A percentile compares a stretch with the other conserved stretches of the same genome.
Evolutionary conservation across 2,329 filamentous ascomycete genomes (phyloP).

Genomic region (Aureobasidium zeae): DNA sequence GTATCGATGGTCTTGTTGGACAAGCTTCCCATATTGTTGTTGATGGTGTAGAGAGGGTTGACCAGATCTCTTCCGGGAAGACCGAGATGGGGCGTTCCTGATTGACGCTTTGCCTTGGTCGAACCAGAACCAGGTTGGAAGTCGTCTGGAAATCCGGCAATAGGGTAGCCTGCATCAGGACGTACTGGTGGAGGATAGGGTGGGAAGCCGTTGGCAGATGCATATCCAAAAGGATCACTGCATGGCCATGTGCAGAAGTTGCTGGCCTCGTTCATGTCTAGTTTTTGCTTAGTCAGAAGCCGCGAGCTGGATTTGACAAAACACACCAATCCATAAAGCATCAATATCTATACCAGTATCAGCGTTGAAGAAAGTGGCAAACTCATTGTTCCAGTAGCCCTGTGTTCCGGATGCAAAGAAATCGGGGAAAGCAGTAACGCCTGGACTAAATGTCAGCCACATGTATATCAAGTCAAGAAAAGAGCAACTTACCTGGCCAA

Average conservation of each 20-base stretch:
- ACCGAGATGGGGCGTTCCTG: constrained; percentile 35
- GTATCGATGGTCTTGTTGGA: constrained; percentile 49
- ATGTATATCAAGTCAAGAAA: too few species aligned
- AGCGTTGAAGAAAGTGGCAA: constrained; percentile 54
- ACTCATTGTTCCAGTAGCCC: constrained; percentile 61
- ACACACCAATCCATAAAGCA: constrained; percentile 50
- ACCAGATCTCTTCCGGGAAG: constrained; percentile 55
- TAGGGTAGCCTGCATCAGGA: constrained; percentile 44
- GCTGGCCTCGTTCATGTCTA: constrained; percentile 57
- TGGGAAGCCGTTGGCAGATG: constrained; percentile 40
- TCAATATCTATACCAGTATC: constrained; percentile 64
- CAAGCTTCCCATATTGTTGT: constrained; percentile 47
- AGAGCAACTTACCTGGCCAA: constrained; percentile 57
- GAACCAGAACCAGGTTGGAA: constrained; percentile 49
- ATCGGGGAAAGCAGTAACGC: constrained; percentile 40
- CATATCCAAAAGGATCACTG: constrained; percentile 30
- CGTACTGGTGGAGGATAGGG: constrained; percentile 56
- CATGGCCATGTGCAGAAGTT: constrained; percentile 43
- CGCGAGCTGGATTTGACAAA: not conserved
- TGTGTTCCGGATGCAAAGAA: constrained; percentile 62
- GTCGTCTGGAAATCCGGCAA: constrained; percentile 59
- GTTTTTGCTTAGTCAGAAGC: constrained; percentile 26
- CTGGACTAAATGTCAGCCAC: not conserved
- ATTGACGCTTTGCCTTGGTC: constrained; percentile 21
- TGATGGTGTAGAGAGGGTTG: constrained; percentile 55